Percentiles rank a stretch among this genome's conserved stretches.
Conservation (phyloP, 345 rosid genomes). For the Anastatica hierochuntica region DNA sequence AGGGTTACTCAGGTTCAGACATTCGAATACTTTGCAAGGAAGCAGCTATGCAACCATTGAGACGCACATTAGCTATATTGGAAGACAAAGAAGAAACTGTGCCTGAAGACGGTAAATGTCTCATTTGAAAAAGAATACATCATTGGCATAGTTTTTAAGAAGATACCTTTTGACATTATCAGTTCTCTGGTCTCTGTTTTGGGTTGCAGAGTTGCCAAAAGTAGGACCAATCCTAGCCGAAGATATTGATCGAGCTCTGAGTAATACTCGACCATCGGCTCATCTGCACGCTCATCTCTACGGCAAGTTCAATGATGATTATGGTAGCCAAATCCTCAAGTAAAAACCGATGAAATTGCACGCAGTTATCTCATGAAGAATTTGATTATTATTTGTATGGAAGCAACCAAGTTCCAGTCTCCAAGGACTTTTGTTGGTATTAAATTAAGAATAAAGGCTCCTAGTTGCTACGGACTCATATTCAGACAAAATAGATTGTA, state of each 20-base stretch:
- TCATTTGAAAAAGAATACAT: not conserved
- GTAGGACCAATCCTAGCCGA: constrained; percentile 59
- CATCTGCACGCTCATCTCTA: constrained; percentile 82
- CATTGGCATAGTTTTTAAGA: not conserved
- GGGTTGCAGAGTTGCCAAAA: constrained; percentile 65
- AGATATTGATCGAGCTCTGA: constrained; percentile 69
- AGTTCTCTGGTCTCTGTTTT: not conserved
- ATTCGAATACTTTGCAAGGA: constrained; percentile 83
- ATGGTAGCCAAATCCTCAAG: constrained; percentile 78
- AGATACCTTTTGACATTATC: not conserved
- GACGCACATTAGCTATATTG: constrained; percentile 59
- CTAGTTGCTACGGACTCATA: too few relatives aligned
- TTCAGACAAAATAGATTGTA: too few relatives aligned
- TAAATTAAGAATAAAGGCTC: too few relatives aligned
- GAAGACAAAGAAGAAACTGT: constrained; percentile 51
- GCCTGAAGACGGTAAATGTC: constrained; percentile 83
- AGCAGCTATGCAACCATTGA: constrained; percentile 89
- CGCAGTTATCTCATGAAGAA: not conserved
- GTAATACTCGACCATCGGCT: constrained; percentile 89
- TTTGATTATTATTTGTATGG: constrained; percentile 1
- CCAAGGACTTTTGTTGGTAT: not conserved
- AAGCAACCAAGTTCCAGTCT: not conserved
- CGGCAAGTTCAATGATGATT: constrained; percentile 78
- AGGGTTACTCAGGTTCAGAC: constrained; percentile 93
- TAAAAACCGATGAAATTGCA: constrained; percentile 20